Conservation (phyloP, 129 eudicot genomes). For the Tanacetum coccineum region DNA sequence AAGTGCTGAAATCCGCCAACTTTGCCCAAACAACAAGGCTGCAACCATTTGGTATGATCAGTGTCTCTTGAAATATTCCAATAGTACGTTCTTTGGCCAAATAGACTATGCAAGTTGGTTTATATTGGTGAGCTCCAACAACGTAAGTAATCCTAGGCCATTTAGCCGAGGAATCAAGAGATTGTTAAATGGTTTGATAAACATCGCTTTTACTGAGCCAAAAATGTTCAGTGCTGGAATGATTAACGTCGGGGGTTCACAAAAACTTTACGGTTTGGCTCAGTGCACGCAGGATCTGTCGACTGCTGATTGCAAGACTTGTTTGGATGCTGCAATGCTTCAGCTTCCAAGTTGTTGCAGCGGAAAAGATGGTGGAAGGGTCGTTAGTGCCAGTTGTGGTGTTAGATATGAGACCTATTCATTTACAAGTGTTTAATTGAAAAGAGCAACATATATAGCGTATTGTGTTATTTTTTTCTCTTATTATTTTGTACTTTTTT, state of each 20-base stretch:
- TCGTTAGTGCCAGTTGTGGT: conserved; percentile 45
- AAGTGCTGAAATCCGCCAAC: conserved; percentile 25
- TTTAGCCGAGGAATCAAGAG: conserved; percentile 23
- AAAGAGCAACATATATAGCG: not conserved
- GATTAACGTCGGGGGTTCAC: not conserved
- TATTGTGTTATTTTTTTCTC: too few relatives aligned
- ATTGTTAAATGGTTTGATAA: conserved; percentile 21
- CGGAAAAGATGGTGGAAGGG: conserved; percentile 46
- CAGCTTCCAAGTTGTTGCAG: conserved; percentile 44
- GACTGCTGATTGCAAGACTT: conserved; percentile 38
- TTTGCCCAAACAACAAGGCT: conserved; percentile 33
- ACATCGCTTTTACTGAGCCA: conserved; percentile 13
- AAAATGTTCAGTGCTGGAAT: conserved; percentile 30
- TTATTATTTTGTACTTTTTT: too few relatives aligned
- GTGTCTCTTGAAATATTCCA: conserved; percentile 38
- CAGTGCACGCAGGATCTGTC: conserved; percentile 47
- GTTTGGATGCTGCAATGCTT: conserved; percentile 34
- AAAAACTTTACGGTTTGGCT: conserved; percentile 41
- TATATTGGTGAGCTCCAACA: conserved; percentile 14
- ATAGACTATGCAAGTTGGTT: conserved; percentile 22
- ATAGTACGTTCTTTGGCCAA: conserved; percentile 30
- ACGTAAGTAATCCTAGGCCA: conserved; percentile 18
- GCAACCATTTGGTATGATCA: conserved; percentile 43
- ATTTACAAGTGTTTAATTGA: conserved; percentile 18
- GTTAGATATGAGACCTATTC: conserved; percentile 46